Evolutionary conservation across 2,329 filamentous ascomycete species (phyloP).

Genomic region (Sarocladium oryzae): DNA sequence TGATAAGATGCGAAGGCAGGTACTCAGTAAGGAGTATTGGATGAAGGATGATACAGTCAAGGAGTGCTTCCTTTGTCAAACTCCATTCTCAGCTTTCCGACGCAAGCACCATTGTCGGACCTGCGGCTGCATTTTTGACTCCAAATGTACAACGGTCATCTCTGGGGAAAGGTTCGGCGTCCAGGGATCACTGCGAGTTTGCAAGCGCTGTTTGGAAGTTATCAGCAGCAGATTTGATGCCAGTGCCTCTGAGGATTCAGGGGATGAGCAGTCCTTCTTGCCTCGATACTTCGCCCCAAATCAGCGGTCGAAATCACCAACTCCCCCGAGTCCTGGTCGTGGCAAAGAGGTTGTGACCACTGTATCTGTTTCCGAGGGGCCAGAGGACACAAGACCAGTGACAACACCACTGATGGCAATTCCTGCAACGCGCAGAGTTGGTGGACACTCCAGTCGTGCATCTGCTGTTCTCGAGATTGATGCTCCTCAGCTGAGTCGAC

Average conservation of each 20-base stretch:
- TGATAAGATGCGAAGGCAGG: conserved; percentile 73
- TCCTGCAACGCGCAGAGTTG: conserved; percentile 56
- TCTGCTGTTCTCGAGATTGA: conserved; percentile 90
- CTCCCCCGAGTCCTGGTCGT: conserved; percentile 23
- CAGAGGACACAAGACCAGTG: conserved; percentile 46
- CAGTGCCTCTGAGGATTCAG: conserved; percentile 80
- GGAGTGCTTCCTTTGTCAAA: conserved; percentile 89
- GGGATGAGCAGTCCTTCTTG: conserved; percentile 66
- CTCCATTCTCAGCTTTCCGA: conserved; percentile 85
- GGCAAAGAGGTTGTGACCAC: conserved; percentile 33
- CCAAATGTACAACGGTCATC: conserved; percentile 90
- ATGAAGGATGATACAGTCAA: conserved; percentile 99
- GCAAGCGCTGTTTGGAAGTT: conserved; percentile 85
- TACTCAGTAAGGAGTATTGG: conserved; percentile 95
- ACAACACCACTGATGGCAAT: conserved; percentile 68
- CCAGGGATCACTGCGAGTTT: conserved; percentile 76
- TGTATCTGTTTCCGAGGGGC: conserved; percentile 30
- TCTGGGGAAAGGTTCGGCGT: conserved; percentile 84
- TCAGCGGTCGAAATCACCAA: conserved; percentile 37
- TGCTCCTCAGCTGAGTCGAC: conserved; percentile 73
- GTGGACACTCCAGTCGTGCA: conserved; percentile 68
- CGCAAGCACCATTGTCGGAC: conserved; percentile 94
- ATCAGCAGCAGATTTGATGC: conserved; percentile 87
- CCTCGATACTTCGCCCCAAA: conserved; percentile 54
- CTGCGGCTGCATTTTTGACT: conserved; percentile 98